phyloP scores from a whole-genome alignment of 257 asterid species.

The Phtheirospermum japonicum region DNA sequence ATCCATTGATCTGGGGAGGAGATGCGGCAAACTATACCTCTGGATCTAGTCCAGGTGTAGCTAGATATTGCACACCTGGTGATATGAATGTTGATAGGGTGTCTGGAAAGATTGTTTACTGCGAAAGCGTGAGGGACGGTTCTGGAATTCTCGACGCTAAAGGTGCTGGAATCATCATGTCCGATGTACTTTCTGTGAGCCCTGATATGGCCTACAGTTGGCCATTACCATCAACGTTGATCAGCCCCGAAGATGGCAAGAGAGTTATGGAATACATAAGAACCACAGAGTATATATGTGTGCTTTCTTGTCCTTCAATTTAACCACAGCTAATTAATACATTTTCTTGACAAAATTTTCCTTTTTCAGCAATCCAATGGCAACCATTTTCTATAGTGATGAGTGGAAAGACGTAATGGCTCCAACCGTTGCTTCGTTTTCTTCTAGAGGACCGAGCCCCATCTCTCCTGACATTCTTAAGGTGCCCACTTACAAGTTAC shows the following conservation, averaged over 20 bases:
- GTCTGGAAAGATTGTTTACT: conserved; percentile 46
- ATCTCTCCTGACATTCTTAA: conserved; percentile 52
- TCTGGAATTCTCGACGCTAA: conserved; percentile 35
- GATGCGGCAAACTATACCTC: conserved; percentile 58
- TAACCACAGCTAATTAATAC: too few relatives aligned
- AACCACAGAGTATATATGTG: conserved; percentile 31
- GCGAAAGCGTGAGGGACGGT: conserved; percentile 43
- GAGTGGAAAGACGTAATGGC: conserved; percentile 45
- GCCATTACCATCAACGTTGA: conserved; percentile 44
- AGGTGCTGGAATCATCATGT: conserved; percentile 41
- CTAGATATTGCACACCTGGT: conserved; percentile 28
- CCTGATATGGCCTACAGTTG: conserved; percentile 44
- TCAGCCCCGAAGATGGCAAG: conserved; percentile 38
- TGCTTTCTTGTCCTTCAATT: background rate
- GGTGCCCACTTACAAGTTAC: conserved; percentile 23
- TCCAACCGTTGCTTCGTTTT: conserved; percentile 47
- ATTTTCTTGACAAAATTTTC: background rate
- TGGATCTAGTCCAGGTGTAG: conserved; percentile 38
- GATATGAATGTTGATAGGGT: conserved; percentile 40
- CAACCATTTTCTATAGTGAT: conserved; percentile 42
- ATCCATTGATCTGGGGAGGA: conserved; percentile 74
- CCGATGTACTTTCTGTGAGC: conserved; percentile 29
- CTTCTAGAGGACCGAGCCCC: conserved; percentile 54
- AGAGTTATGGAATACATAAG: conserved; percentile 40
- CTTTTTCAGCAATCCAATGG: conserved; percentile 37